These are phyloP conservation scores for Penicillium verhagenii DNA, from an alignment of 495 filamentous ascomycete genomes.

Conservation along the genomic window DNA sequence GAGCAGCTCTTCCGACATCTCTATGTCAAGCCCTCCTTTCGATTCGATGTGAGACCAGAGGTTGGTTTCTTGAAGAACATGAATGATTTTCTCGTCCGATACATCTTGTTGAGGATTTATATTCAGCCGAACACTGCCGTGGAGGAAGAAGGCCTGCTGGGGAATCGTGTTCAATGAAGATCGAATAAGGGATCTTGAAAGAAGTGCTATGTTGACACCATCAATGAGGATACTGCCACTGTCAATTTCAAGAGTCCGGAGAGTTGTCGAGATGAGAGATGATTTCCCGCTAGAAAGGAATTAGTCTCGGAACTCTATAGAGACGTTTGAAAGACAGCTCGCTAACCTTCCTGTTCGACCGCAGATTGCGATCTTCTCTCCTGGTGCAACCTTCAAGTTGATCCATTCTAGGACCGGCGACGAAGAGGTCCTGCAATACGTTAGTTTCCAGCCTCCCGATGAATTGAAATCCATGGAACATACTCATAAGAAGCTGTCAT, in stretches of 20 bases:
- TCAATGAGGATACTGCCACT: constrained; percentile 45
- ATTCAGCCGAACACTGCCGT: constrained; percentile 46
- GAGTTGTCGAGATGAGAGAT: constrained; percentile 40
- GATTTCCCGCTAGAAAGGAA: constrained; percentile 35
- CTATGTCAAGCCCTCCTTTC: constrained; percentile 40
- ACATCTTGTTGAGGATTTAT: constrained; percentile 34
- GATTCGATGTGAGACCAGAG: constrained; percentile 37
- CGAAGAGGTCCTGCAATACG: constrained; percentile 13
- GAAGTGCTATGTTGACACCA: constrained; percentile 37
- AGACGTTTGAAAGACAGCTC: not conserved
- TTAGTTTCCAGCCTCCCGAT: not conserved
- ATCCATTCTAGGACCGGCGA: constrained; percentile 16
- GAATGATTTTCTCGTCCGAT: constrained; percentile 37
- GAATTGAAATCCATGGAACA: not conserved
- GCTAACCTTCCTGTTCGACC: constrained; percentile 44
- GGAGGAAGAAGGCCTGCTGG: constrained; percentile 49
- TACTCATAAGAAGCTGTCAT: constrained; percentile 31
- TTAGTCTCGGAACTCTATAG: not conserved
- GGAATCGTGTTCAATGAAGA: constrained; percentile 41
- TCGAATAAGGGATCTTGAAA: constrained; percentile 30
- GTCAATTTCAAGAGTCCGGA: constrained; percentile 37
- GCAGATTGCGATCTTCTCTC: constrained; percentile 46
- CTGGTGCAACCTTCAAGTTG: constrained; percentile 17
- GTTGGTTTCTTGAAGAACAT: constrained; percentile 35
- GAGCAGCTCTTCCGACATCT: constrained; percentile 36